These are phyloP conservation scores for Rhododendron griersonianum DNA, from an alignment of 148 eudicot genomes.

Conservation along the genomic window DNA sequence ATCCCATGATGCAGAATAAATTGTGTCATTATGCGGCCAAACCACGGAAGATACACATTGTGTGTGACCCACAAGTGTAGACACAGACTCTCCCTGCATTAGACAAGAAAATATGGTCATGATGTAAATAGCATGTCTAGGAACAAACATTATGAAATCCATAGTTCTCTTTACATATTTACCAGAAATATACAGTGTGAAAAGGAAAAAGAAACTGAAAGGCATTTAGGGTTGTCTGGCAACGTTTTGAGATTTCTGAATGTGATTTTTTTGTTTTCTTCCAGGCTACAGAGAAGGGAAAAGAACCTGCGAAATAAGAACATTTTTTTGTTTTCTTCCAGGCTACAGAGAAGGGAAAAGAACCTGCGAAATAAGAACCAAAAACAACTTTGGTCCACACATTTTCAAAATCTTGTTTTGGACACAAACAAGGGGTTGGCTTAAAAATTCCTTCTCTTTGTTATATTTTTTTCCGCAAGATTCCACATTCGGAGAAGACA, in stretches of 20 bases:
- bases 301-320: not conserved
- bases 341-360: not conserved
- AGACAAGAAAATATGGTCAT: constrained; percentile 3
- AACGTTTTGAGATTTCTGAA: not conserved
- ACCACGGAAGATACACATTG: constrained; percentile 84
- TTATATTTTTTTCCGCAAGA: not conserved
- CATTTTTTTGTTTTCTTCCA: not conserved
- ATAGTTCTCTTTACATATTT: not conserved
- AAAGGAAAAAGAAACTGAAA: not conserved
- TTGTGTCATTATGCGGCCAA: constrained; percentile 71
- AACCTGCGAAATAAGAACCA: not conserved
- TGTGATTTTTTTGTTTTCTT: not conserved
- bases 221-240: not conserved
- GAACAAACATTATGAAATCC: not conserved
- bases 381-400: not conserved
- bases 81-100: constrained; percentile 69
- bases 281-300: not conserved
- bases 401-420: not conserved
- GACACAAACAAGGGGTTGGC: not conserved
- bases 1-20: constrained; percentile 98
- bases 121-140: not conserved
- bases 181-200: not conserved
- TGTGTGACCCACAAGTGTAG: constrained; percentile 83
- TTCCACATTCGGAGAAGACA: constrained; percentile 1
- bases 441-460: not conserved